Evolutionary conservation across 768 basidiomycete genomes (phyloP), one percentile per base, ranked within the genome.

Genomic region (Termitomyces sp.): DNA sequence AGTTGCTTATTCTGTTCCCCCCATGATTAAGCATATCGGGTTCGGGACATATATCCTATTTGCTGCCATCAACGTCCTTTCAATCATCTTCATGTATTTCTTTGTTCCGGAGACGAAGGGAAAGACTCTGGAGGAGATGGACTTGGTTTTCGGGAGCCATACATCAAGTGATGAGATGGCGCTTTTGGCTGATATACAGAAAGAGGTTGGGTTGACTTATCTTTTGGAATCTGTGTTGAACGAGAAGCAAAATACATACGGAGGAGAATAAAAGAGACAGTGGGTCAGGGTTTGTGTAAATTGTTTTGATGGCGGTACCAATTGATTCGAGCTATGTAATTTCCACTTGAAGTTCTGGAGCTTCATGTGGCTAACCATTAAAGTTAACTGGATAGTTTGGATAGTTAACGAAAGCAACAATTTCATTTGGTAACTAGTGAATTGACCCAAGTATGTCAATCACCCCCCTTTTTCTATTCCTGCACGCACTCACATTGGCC

Each of bases 31-130:
- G 13, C 59, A 69, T 7, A 71, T 72, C 32, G 71, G 66, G 14
- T 72, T 69, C 44, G 71, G 71, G 4, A 76, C 74, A 38, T 76
- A 74, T 62, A 55, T 76, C 54, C 66, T 71, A 32, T 71, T 69
- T 44, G 63, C 68, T 20, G 65, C 59, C 58, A 66, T 69, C 60
- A 68, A 68, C 60, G 65, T 64, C 28, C 64, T 69, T 60, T 68
- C 67, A 5, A 71, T 68, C 13, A 57, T 65, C 40, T 71, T 67
- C 26, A 60, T 68, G 59, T 65, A 64, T 46, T 67, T 69, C 63
- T 66, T 69, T 32, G 62, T 71, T n/a, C 70, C 70, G 7, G 70
- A 71, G 53, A 71, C 70, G 30, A 67, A 66, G 43, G 66, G 68
- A 9, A 69, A 71, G 61, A 69, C 70, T 5, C 58, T 71, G 26